Conservation (phyloP, 306 rosid species). For the Pyrus bretschneideri region DNA sequence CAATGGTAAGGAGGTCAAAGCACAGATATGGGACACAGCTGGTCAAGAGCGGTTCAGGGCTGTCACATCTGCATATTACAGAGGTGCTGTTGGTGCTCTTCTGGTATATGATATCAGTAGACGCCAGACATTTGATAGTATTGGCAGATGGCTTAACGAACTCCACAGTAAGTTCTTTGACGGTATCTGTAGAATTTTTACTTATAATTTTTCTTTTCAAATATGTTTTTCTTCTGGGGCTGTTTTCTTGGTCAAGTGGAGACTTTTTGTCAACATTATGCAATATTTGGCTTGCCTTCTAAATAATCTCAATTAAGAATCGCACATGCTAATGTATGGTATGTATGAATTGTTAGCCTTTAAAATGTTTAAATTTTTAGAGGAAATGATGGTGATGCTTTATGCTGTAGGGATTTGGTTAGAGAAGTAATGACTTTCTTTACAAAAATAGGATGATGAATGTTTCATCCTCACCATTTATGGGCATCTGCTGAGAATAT, state of each 20-base stretch:
- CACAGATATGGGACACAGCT: conserved; percentile 94
- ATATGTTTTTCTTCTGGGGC: not conserved
- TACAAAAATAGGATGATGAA: not conserved
- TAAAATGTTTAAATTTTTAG: not conserved
- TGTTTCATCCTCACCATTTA: not conserved
- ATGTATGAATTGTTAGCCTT: not conserved
- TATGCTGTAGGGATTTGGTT: not conserved
- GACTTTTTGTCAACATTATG: not conserved
- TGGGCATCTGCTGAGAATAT: not conserved
- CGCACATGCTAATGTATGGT: not conserved
- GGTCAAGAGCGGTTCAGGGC: conserved; percentile 95
- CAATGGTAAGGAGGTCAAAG: conserved; percentile 81
- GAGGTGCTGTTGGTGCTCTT: conserved; percentile 94
- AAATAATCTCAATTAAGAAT: not conserved
- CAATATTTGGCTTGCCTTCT: not conserved
- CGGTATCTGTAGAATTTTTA: not conserved
- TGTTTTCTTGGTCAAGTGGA: not conserved
- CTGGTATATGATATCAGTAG: conserved; percentile 78
- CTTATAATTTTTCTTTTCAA: not conserved
- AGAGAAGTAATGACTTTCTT: not conserved
- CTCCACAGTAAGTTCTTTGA: conserved; percentile 63
- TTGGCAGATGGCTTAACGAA: conserved; percentile 84
- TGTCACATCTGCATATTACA: conserved; percentile 83
- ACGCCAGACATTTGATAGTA: conserved; percentile 79
- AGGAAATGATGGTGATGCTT: not conserved